Evolutionary conservation across 495 filamentous ascomycete species (phyloP), one percentile per base, ranked within the genome.

Genomic region (Chaetomidium leptoderma): DNA sequence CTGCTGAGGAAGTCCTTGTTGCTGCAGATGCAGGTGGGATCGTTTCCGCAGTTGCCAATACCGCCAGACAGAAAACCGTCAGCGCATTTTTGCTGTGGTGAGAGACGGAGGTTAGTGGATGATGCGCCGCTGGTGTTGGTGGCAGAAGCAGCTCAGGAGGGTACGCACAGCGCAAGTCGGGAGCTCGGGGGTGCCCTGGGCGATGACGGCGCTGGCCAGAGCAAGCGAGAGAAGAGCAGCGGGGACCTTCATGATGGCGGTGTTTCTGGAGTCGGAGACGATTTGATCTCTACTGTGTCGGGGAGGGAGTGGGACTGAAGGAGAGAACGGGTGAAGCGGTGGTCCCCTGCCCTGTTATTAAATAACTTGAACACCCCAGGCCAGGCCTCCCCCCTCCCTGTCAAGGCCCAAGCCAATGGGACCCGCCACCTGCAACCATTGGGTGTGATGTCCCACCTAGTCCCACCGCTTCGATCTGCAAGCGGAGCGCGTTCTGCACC

Each of bases 11-110:
- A 88, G 9, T 67, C 65, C 6, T 68, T 61, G 68, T 80, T 74
- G 11, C 57, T 63, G 74, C 90, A 95, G 63, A 92, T 89, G 68
- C 90, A 95, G 36, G 70, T 62, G 59, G 83, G 66, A 56, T 90
- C 80, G 46, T 78, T 52, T 14, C 74, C 70, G 71, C 89, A 91
- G 57, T 71, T 58, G 43, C 77, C 81, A 53, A 77, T 76, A 59
- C 68, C 64, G 35, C 69, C 72, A 8, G 44, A 19, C 7, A 82
- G 75, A 43, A 81, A 77, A 21, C 67, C 55, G 50, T 71, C 70
- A 11, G 80, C 82, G 63, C 86, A 90, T 5, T 42, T 10, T 75
- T 75, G 64, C 85, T 88, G 58, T 59, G 23, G 23, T 19, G 33
- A 21, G 23, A 23, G 21, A 51, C 7, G 16, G n/a, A 45, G 17